A percentile compares a stretch with the other conserved stretches of the same genome.
Conservation (phyloP, 2,329 filamentous ascomycete genomes). For the Dactylellina haptotyla region DNA sequence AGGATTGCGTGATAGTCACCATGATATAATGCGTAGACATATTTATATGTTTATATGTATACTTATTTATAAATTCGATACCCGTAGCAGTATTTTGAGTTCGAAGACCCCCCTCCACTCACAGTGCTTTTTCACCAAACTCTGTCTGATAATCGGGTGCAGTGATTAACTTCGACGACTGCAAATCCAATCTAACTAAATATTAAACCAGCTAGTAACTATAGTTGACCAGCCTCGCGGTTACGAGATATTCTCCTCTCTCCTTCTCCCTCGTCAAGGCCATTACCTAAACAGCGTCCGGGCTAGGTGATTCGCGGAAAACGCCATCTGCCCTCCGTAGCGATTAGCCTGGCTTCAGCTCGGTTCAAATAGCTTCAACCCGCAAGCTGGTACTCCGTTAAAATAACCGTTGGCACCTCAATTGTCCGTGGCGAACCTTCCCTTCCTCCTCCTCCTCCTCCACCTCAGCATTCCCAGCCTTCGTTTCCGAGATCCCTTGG, state of each 20-base stretch:
- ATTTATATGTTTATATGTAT: too few species aligned
- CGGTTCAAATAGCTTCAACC: constrained; percentile 12
- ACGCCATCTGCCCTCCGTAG: constrained; percentile 8
- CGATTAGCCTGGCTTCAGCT: constrained; percentile 22
- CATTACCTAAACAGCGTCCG: background rate
- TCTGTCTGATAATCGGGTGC: too few species aligned
- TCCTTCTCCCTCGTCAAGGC: background rate
- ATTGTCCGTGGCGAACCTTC: too few species aligned
- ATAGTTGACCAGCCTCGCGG: background rate
- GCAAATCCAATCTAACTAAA: constrained; percentile 1
- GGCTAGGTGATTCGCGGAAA: constrained; percentile 6
- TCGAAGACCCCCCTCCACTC: too few species aligned
- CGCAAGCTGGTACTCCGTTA: constrained; percentile 11
- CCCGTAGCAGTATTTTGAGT: too few species aligned
- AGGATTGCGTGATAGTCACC: too few species aligned
- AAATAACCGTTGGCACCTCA: constrained; percentile 10
- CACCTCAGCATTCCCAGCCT: background rate
- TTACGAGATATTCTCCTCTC: background rate
- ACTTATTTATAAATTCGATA: too few species aligned
- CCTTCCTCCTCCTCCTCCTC: background rate
- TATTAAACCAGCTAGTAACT: too few species aligned
- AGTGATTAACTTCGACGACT: too few species aligned
- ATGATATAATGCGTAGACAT: too few species aligned
- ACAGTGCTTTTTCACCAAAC: too few species aligned
- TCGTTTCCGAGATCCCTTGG: background rate